Conservation (phyloP, 371 early-diverging fungal genomes). For the Funneliformis caledonium region DNA sequence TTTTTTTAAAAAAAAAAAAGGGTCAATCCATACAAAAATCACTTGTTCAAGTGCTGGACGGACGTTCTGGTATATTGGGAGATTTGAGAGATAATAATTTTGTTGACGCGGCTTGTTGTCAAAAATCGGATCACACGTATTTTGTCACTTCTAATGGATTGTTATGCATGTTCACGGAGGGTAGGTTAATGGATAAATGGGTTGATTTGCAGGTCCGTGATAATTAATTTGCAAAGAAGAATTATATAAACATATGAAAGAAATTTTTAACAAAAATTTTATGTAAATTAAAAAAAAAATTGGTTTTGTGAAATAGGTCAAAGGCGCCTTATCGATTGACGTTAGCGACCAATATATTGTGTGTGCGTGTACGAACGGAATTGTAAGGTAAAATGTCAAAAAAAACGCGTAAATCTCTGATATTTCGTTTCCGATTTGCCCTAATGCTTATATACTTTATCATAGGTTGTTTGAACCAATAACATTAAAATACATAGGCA, state of each 20-base stretch:
- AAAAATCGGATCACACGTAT: constrained; percentile 59
- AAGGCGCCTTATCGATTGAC: constrained; percentile 67
- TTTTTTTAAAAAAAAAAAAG: constrained; percentile 5
- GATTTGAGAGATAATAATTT: constrained; percentile 74
- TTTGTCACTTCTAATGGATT: constrained; percentile 72
- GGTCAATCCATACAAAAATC: constrained; percentile 32
- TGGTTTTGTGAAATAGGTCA: constrained; percentile 49
- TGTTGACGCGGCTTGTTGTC: constrained; percentile 65
- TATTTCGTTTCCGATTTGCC: background rate
- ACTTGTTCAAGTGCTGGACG: constrained; percentile 68
- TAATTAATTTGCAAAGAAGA: background rate
- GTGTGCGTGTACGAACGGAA: constrained; percentile 78
- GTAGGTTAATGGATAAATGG: constrained; percentile 76
- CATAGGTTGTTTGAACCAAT: constrained; percentile 70
- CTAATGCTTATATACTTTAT: background rate
- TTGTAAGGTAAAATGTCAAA: constrained; percentile 56
- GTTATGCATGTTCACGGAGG: constrained; percentile 70
- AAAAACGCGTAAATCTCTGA: background rate
- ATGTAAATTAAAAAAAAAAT: background rate
- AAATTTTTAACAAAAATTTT: background rate
- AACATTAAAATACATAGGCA: constrained; percentile 71
- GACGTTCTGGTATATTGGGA: constrained; percentile 71
- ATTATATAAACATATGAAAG: background rate
- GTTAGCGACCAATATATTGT: constrained; percentile 65
- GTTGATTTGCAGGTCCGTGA: constrained; percentile 71